These are phyloP conservation scores for Ophiosphaerella narmari DNA, from an alignment of 2,329 filamentous ascomycete species.

Conservation along the genomic window DNA sequence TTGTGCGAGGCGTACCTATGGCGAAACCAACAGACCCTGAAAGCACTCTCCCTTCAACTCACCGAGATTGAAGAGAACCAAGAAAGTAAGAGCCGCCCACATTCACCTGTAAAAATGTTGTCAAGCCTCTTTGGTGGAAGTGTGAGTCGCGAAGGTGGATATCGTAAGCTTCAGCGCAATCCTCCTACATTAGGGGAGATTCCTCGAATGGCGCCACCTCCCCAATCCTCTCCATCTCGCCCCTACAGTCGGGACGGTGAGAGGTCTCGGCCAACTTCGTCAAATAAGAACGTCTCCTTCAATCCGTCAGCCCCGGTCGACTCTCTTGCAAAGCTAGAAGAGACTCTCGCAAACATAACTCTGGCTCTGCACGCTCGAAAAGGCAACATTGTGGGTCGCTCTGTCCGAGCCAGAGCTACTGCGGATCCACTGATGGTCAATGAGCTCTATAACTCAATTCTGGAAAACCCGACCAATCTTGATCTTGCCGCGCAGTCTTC, in stretches of 20 bases:
- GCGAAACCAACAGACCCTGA: slow-evolving; percentile 77
- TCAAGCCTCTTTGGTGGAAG: slow-evolving; percentile 77
- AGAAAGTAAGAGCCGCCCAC: slow-evolving; percentile 67
- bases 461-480: slow-evolving; percentile 80
- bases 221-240: slow-evolving; percentile 42
- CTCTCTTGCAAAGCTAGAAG: slow-evolving; percentile 71
- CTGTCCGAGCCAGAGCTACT: slow-evolving; percentile 68
- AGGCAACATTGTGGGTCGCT: slow-evolving; percentile 81
- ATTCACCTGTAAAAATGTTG: slow-evolving; percentile 89
- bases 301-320: slow-evolving; percentile 32
- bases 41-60: slow-evolving; percentile 67
- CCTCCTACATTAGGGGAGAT: slow-evolving; percentile 42
- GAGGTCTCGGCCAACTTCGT: slow-evolving; percentile 38
- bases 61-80: slow-evolving; percentile 61
- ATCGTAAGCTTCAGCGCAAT: slow-evolving; percentile 42
- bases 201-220: slow-evolving; percentile 40
- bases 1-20: slow-evolving; percentile 72
- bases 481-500: slow-evolving; percentile 75
- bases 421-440: slow-evolving; percentile 83
- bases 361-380: slow-evolving; percentile 82
- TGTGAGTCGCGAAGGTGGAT: slow-evolving; percentile 49
- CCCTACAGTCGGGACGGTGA: slow-evolving; percentile 44
- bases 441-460: slow-evolving; percentile 84
- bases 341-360: slow-evolving; percentile 82
- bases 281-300: slow-evolving; percentile 38